Base-by-base conservation (phyloP, 2,329 filamentous ascomycete genomes). In the Neopestalotiopsis clavispora region DNA sequence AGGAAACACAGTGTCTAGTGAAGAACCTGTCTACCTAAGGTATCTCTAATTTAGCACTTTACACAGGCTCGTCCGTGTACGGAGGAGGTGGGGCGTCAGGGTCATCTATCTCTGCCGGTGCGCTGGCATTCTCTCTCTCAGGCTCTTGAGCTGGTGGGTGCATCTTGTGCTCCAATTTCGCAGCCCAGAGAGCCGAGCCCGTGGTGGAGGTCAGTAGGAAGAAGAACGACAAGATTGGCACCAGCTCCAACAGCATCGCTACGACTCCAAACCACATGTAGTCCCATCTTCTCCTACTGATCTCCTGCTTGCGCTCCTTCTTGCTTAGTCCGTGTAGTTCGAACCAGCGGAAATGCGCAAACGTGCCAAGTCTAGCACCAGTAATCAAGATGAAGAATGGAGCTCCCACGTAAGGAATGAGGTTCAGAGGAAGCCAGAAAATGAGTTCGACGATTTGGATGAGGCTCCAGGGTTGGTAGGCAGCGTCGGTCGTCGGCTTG, bases 221-320 rank as follows among this genome's bases (percentile, higher is more conserved):
- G 77, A 98, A 90, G 86, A 99, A 97, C n/a, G 93, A 97, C 63
- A 98, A 81, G 13, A 95, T 86, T 1, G 96, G 96, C 9, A 98
- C 86, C n/a, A 98, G 86, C 81, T 98, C 94, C 34, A 98, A 81
- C 6, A 94, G 79, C 83, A 98, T 89, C 64, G 94, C 93, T 4
- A 96, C 86, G 0, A 92, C 94, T 17, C 96, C 96, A 76, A 98
- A 98, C 94, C 94, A 97, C 14, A 94, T 91, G 78, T 98, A 98
- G 69, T 96, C 93, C 88, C 93, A 93, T 71, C 89, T 85, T 66
- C 92, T 87, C 58, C 84, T 84, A 69, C 86, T 86, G 34, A 95
- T 88, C 74, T 92, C 94, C 34, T 83, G 84, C 75, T 93, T 93
- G 71, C 90, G 86, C 77, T 97, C 89, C 74, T 92, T 90, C 79